Evolutionary conservation across 148 eudicot species (phyloP), one percentile per base, ranked within the genome.

Genomic region (Simmondsia chinensis): DNA sequence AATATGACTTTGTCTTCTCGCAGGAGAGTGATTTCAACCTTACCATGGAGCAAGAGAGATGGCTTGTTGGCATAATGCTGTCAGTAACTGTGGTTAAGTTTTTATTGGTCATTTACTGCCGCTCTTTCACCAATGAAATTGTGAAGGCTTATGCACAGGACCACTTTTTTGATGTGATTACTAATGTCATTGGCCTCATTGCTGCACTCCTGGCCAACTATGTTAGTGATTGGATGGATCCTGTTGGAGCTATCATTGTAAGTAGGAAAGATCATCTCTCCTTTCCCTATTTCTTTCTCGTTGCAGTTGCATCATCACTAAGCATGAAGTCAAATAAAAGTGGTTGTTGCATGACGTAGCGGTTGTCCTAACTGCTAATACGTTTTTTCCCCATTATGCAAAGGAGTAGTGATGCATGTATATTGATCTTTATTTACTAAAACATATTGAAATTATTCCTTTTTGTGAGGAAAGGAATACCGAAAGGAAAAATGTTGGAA

Each of bases 101-200:
- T 20, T 28, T 78, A 0, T 57, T 91, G 64, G 76, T 76, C 52
- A 18, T 91, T 28, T 91, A 91, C 47, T 91, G 99, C 67, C 79
- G 95, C 46, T 70, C 82, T 49, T 91, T 87, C 43, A 73, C 85
- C 37, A 85, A 91, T 63, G 87, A 91, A 81, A 91, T 91, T 40
- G 97, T 91, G 49, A 87, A 80, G 60, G 97, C 97, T 27, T 91
- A 91, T 44, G 97, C 97, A 6, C 85, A 84, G 63, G 97, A 91
- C 56, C 97, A 91, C 70, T 85, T 85, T 59, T 91, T 91, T 66
- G 97, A 91, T 68, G 97, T 91, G 52, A 78, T 91, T 58, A 85
- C 97, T 20, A 85, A 85, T 55, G 45, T 70, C 39, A 83, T 91
- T 63, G 97, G 97, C 18, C 82, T 91, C 7, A 48, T 82, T 38